Conservation (phyloP, 257 asterid species). For the Primulina eburnea region DNA sequence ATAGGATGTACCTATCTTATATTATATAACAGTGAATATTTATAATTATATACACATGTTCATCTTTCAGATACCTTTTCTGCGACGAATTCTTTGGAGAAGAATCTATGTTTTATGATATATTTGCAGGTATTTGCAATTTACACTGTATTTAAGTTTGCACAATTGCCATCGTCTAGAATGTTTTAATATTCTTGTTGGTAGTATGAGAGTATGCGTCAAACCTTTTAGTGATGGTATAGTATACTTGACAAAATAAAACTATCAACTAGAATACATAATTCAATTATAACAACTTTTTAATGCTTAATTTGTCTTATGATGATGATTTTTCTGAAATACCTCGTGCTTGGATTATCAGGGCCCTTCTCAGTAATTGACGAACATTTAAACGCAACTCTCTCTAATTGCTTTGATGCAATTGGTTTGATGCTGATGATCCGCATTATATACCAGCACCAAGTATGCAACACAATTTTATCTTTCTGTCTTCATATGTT, state of each 20-base stretch:
- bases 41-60: not conserved
- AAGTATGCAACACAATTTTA: conserved; percentile 40
- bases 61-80: conserved; percentile 77
- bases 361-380: conserved; percentile 92
- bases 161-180: conserved; percentile 1
- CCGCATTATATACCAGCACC: conserved; percentile 96
- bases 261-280: conserved; percentile 11
- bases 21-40: not conserved
- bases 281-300: conserved; percentile 10
- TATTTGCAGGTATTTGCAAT: conserved; percentile 73
- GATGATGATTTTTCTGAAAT: conserved; percentile 24
- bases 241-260: not conserved
- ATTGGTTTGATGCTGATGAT: conserved; percentile 99
- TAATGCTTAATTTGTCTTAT: not conserved
- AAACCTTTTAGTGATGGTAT: not conserved
- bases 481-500: conserved; percentile 13
- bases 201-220: not conserved
- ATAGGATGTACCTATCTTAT: conserved; percentile 9
- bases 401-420: conserved; percentile 90
- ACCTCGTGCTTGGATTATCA: conserved; percentile 36
- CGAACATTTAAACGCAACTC: conserved; percentile 78
- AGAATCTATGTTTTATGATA: conserved; percentile 81
- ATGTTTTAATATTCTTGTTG: not conserved
- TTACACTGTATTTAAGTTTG: conserved; percentile 12
- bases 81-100: conserved; percentile 98